Base-by-base conservation (phyloP, 345 rosid species). In the Viola odorata region DNA sequence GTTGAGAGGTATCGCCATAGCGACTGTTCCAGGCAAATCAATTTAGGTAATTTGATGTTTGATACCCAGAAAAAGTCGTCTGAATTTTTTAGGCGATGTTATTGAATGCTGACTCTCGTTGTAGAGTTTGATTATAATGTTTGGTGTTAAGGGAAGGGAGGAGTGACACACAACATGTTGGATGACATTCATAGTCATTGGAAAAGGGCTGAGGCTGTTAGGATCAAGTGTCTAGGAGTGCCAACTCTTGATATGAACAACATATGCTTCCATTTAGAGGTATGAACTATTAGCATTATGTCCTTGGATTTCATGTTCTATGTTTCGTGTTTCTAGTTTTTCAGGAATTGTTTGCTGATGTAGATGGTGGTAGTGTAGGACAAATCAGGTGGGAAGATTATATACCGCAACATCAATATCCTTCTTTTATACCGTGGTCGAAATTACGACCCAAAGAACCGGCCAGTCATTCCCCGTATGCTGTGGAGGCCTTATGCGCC, bases 191-290 rank as follows among this genome's bases (percentile, higher is more conserved):
- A 89, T 65, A 85, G 85, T 60, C 96, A 91, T 58, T 91, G 98
- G 98, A 87, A 81, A 77, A 79, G 71, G 65, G 91, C 96, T 0
- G 92, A 89, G 68, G 98, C 96, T 17, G 86, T 85, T 65, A 89
- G 98, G 79, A 87, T 91, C 58, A 87, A 91, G 79, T 89, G 96
- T 66, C 77, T 89, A 77, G 98, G 96, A 60, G 95, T 84, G 63
- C 96, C 92, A 41, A 89, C 95, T 37, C 86, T 89, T 66, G 96
- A 89, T 71, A 89, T 91, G 96, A 95, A 85, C 77, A 91, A 84
- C 61, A 68, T 91, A 41, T 82, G 88, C 75, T 82, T 81, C 80
- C 92, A 91, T 68, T 89, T 91, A 37, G 91, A 91, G 96, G 96
- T 87, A 32, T 55, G 58, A 63, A 65, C 53, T 37, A 10, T 23